These are phyloP conservation scores for Vickermania ingenoplastis DNA, from an alignment of 208 protist species.

Conservation along the genomic window DNA sequence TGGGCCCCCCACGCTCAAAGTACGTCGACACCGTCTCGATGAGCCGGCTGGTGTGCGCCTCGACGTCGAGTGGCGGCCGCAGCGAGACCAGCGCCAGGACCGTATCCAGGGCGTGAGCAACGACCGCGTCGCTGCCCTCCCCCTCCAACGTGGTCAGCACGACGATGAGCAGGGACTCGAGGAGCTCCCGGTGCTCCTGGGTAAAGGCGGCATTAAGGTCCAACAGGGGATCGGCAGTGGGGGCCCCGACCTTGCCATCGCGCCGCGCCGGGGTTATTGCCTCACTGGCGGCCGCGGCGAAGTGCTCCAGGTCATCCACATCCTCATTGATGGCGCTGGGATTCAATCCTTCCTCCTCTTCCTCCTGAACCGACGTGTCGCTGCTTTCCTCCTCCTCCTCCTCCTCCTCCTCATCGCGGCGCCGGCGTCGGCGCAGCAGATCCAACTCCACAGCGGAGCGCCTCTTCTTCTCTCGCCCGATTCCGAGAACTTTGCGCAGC, in stretches of 20 bases:
- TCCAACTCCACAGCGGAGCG: conserved; percentile 61
- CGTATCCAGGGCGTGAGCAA: conserved; percentile 76
- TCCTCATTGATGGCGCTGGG: conserved; percentile 15
- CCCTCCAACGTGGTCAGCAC: conserved; percentile 78
- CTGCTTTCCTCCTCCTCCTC: conserved; percentile 9
- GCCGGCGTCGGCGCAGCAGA: conserved; percentile 41
- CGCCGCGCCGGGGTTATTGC: neutral
- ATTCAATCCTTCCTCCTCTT: conserved; percentile 11
- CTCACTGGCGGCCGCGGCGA: conserved; percentile 30
- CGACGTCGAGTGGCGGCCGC: conserved; percentile 61
- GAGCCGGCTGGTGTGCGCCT: conserved; percentile 39
- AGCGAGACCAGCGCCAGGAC: conserved; percentile 75
- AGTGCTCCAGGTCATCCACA: conserved; percentile 57
- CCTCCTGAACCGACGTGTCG: conserved; percentile 8
- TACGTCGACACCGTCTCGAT: conserved; percentile 70
- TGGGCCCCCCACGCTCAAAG: conserved; percentile 70
- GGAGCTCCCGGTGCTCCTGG: conserved; percentile 49
- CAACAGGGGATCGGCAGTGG: neutral
- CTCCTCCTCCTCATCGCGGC: conserved; percentile 4
- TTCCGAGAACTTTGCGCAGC: conserved; percentile 77
- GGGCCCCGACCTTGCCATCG: neutral
- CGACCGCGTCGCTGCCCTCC: conserved; percentile 83
- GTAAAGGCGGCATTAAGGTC: conserved; percentile 69
- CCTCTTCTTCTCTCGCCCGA: conserved; percentile 69
- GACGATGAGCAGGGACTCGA: conserved; percentile 65